Evolutionary conservation across 805 yeast species (phyloP), one percentile per base, ranked within the genome.

Genomic region (Starmerella khaoyaiensis): DNA sequence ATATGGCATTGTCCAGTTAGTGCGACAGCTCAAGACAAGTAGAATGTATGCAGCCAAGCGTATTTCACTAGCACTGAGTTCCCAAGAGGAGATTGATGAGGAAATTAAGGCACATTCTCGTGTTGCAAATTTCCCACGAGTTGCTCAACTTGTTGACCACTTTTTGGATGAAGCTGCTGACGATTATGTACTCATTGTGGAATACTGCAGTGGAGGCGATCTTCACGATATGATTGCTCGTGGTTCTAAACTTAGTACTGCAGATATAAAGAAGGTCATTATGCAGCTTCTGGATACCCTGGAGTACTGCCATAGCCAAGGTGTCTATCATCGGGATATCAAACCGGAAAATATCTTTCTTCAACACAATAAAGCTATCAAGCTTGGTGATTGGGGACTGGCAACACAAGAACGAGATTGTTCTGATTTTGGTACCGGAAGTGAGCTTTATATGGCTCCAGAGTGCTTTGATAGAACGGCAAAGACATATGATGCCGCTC

Each of bases 301-400:
- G 37, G 71, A 73, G 44, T 80, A 76, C 60, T 80, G 93, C 52
- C 96, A 87, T 57, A 66, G 93, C 39, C 94, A 81, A 58, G 84
- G 86, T 62, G 84, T 87, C 61, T 96, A 86, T 33, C 97, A 86
- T 58, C 69, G 98, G 51, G 98, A 90, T 63, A 69, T 90, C 77
- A 90, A 90, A 62, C 98, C 98, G 5, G 97, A 90, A 57, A 90
- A 90, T 62, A 71, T 90, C 39, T 63, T 90, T 51, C 74, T 84
- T 34, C 67, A 72, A 10, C 57, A 58, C 52, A 65, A 69, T 49
- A 82, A 74, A 41, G 55, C 66, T 37, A 62, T 78, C 39, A 70
- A 68, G 45, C 64, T 76, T 43, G 87, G 93, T 25, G 98, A 87
- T 61, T 87, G 90, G 59, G 97, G 97, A 4, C 65, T 87, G 17